Percentiles rank a stretch among this genome's conserved stretches.
Evolutionary conservation across 1,284 basidiomycete genomes (phyloP).

Genomic region (Pseudozyma flocculosa): DNA sequence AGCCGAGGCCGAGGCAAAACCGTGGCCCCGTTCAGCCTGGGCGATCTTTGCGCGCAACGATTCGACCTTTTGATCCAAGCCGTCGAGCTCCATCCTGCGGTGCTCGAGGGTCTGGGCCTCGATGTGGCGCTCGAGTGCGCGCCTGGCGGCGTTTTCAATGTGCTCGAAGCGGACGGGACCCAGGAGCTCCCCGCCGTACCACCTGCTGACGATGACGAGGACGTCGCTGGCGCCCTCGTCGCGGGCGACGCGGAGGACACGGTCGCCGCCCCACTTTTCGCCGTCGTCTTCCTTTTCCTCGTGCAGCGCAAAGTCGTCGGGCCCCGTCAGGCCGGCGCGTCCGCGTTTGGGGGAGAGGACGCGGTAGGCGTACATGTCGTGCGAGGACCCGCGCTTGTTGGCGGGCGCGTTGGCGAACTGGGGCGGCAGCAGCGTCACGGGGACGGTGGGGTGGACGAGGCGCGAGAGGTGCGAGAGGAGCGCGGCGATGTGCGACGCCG

Average conservation of each 20-base stretch:
- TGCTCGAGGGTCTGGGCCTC: conserved; percentile 61
- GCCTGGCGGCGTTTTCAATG: conserved; percentile 71
- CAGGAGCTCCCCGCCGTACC: conserved; percentile 76
- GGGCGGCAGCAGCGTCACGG: conserved; percentile 35
- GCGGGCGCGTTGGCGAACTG: conserved; percentile 40
- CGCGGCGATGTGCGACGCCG: conserved; percentile 23
- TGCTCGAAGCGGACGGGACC: conserved; percentile 73
- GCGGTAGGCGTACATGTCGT: conserved; percentile 55
- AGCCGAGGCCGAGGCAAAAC: too few relatives aligned
- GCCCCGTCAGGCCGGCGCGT: conserved; percentile 41
- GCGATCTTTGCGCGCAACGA: conserved; percentile 1
- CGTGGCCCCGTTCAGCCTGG: too few relatives aligned
- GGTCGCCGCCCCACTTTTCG: conserved; percentile 48
- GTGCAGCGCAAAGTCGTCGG: conserved; percentile 49
- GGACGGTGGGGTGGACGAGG: conserved; percentile 49
- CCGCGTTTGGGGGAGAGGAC: conserved; percentile 48
- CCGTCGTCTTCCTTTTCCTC: conserved; percentile 55
- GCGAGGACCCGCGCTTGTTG: conserved; percentile 37
- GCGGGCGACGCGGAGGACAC: conserved; percentile 37
- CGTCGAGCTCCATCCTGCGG: conserved; percentile 24
- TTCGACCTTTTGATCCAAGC: conserved; percentile 30
- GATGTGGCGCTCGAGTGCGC: conserved; percentile 71
- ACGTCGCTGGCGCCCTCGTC: conserved; percentile 51
- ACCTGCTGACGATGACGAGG: conserved; percentile 52
- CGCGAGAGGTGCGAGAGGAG: conserved; percentile 46